Percentiles rank a stretch among this genome's conserved stretches.
Evolutionary conservation across 768 basidiomycete species (phyloP).

Genomic region (Termitomyces bulborhizus): DNA sequence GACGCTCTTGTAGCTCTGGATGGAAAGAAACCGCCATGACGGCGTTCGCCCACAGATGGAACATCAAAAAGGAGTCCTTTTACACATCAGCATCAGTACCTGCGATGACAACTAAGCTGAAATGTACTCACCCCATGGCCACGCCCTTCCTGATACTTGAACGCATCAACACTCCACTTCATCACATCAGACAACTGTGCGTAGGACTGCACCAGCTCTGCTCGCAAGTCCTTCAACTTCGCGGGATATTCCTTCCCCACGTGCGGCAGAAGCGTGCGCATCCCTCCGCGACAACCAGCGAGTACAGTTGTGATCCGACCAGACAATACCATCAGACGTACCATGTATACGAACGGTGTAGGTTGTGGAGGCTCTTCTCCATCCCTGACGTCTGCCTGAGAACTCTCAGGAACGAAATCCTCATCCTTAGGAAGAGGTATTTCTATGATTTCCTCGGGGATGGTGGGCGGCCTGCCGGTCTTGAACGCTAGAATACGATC

Average conservation of each 20-base stretch:
- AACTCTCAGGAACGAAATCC: constrained; percentile 9
- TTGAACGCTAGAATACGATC: constrained; percentile 12
- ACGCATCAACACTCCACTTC: constrained; percentile 14
- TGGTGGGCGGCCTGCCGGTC: constrained; percentile 10
- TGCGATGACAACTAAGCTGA: too few species aligned
- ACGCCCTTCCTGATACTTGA: constrained; percentile 12
- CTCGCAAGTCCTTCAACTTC: constrained; percentile 6
- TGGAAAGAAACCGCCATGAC: constrained; percentile 10
- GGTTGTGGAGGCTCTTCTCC: constrained; percentile 7
- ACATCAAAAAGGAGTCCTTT: constrained; percentile 12
- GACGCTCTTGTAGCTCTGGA: constrained; percentile 9
- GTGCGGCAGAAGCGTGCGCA: constrained; percentile 7
- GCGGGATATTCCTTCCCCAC: not conserved
- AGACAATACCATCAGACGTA: constrained; percentile 10
- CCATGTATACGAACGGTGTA: constrained; percentile 11
- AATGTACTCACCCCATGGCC: constrained; percentile 9
- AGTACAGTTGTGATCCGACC: constrained; percentile 11
- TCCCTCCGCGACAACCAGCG: constrained; percentile 9
- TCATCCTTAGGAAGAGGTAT: constrained; percentile 14
- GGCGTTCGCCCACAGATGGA: constrained; percentile 11
- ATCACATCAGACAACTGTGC: constrained; percentile 8
- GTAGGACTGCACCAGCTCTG: constrained; percentile 11
- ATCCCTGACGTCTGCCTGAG: constrained; percentile 3
- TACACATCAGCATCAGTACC: not conserved
- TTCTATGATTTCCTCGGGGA: constrained; percentile 13